Base-by-base conservation (phyloP, 2,329 filamentous ascomycete genomes). In the Ramichloridium luteum region DNA sequence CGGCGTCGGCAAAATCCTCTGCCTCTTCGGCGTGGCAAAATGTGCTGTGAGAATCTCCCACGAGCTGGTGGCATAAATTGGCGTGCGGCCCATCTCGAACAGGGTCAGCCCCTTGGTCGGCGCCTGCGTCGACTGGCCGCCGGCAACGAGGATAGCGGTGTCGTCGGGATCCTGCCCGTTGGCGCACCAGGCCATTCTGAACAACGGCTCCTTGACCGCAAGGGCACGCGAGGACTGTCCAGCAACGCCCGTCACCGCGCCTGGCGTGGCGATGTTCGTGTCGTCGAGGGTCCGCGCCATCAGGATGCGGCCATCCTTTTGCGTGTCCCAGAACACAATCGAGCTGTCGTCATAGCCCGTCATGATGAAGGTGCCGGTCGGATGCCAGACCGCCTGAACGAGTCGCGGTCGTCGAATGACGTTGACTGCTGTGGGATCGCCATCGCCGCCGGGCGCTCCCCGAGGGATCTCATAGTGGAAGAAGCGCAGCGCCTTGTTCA, bases 311-410 rank as follows among this genome's bases (percentile, higher is more conserved):
- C 83, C 84, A 50, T 96, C 88, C 48, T 85, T 92, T 30, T 51
- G 36, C 2, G 48, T 49, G 55, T 98, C 90, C 86, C 88, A 98
- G 45, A 96, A 80, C 0, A 93, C 88, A 28, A 98, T 62, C 46
- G 83, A 93, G 18, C 80, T 79, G 53, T 98, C 90, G 34, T 93
- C 85, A 50, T 94, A 81, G 1, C 77, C 81, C 0, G 84, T 93
- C 43, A 90, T 54, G 22, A 94, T 62, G 48, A 93, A 93, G 0
- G 83, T 92, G 0, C 86, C 90, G 1, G 83, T 93, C 0, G 90
- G 90, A 59, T 98, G 90, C 86, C 88, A 98, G 11, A 88, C 56
- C 1, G 84, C 86, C 45, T 93, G 81, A 1, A 77, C 83, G 39
- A 96, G 59, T 36, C 70, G 72, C 10, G 88, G 90, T 45, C 68